These are phyloP conservation scores for Suillus lakei DNA, from an alignment of 768 basidiomycete species.

Conservation along the genomic window DNA sequence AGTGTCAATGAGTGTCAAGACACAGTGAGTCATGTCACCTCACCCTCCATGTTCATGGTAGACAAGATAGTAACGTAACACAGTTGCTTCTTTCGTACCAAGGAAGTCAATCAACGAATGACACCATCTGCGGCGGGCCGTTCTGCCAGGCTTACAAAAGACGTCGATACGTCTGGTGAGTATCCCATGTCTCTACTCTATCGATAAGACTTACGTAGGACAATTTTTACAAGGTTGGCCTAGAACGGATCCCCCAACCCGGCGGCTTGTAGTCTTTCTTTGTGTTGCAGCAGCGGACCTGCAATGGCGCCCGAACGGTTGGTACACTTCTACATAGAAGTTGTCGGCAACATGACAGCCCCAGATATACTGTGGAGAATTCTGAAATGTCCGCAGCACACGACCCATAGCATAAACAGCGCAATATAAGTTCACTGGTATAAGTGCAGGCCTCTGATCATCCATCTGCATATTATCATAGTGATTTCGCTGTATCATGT, in stretches of 20 bases:
- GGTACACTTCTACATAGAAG: not conserved
- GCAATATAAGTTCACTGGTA: not conserved
- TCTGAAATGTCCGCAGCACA: not conserved
- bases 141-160: not conserved
- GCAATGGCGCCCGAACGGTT: not conserved
- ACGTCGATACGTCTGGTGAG: not conserved
- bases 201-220: not conserved
- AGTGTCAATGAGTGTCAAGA: too few species aligned
- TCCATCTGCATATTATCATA: not conserved
- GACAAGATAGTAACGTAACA: too few species aligned
- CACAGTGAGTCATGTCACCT: too few species aligned
- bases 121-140: not conserved
- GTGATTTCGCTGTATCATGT: not conserved
- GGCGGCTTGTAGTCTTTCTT: not conserved
- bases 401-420: not conserved
- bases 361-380: not conserved
- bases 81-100: not conserved
- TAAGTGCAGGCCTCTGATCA: not conserved
- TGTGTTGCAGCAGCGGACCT: not conserved
- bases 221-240: not conserved
- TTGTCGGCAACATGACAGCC: not conserved
- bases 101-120: not conserved
- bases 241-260: not conserved
- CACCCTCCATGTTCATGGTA: too few species aligned
- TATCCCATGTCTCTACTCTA: not conserved